These are phyloP conservation scores for Hypericum androsaemum DNA, from an alignment of 345 rosid genomes.

Conservation along the genomic window DNA sequence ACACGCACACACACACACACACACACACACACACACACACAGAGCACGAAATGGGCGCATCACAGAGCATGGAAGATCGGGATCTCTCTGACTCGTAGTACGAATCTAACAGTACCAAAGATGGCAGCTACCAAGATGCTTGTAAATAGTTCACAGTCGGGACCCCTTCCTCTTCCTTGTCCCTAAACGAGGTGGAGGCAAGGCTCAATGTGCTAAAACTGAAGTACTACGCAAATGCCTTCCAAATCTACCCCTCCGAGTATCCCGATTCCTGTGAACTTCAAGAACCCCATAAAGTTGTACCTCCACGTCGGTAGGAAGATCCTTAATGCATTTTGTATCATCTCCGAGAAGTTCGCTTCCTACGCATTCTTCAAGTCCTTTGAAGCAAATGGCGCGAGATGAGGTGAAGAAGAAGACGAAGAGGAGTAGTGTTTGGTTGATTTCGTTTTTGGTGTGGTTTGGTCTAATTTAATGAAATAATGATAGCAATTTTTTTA, in stretches of 20 bases:
- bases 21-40: too few species aligned
- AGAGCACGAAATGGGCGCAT: conserved; percentile 41
- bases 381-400: conserved; percentile 15
- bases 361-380: conserved; percentile 47
- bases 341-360: conserved; percentile 51
- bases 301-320: conserved; percentile 61
- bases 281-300: conserved; percentile 41
- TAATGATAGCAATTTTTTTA: too few species aligned
- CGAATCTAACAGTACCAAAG: conserved; percentile 27
- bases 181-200: conserved; percentile 57
- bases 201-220: conserved; percentile 51
- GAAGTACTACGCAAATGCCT: conserved; percentile 41
- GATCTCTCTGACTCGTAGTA: conserved; percentile 57
- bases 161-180: conserved; percentile 40
- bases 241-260: conserved; percentile 11
- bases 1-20: too few species aligned
- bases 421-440: too few species aligned
- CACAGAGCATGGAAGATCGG: conserved; percentile 61
- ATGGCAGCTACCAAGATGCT: conserved; percentile 40
- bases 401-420: conserved; percentile 33
- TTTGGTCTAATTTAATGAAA: too few species aligned
- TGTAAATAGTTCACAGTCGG: conserved; percentile 36
- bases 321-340: conserved; percentile 75
- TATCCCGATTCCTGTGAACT: too few species aligned
- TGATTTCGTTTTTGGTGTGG: too few species aligned